Conservation (phyloP, 1,284 basidiomycete species). For the Boletus smithii region DNA sequence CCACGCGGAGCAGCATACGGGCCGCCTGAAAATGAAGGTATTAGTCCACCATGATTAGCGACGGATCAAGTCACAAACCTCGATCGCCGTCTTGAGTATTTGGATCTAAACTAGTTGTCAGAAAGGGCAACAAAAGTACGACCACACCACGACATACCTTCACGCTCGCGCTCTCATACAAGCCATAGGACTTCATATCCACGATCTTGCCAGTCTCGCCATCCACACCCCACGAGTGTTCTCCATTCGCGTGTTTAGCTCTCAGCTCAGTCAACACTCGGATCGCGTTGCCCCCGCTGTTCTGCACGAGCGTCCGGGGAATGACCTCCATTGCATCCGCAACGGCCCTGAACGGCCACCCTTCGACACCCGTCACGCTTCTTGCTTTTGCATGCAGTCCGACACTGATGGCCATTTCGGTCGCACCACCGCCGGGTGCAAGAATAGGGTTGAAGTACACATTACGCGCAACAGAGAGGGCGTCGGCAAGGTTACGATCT, state of each 20-base stretch:
- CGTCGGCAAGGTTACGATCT: constrained; percentile 95
- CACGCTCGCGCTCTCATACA: constrained; percentile 94
- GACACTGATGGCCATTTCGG: constrained; percentile 96
- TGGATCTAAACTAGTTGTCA: constrained; percentile 59
- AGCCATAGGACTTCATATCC: constrained; percentile 92
- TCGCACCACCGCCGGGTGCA: constrained; percentile 93
- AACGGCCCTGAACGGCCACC: constrained; percentile 88
- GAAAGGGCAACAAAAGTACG: not conserved
- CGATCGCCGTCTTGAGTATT: constrained; percentile 96
- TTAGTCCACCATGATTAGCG: not conserved
- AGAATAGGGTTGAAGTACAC: constrained; percentile 94
- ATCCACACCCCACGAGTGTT: constrained; percentile 90
- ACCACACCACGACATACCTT: constrained; percentile 51
- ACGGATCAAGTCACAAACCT: constrained; percentile 46
- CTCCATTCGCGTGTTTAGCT: constrained; percentile 92
- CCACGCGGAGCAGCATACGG: constrained; percentile 88
- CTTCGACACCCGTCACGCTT: constrained; percentile 79
- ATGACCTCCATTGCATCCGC: constrained; percentile 98
- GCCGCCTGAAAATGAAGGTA: constrained; percentile 54
- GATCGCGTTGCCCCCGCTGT: constrained; percentile 94
- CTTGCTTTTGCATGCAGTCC: constrained; percentile 84
- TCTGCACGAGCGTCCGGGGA: constrained; percentile 92
- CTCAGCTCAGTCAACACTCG: constrained; percentile 88
- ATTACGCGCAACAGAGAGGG: constrained; percentile 96
- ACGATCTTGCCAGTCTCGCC: constrained; percentile 94